Conservation (phyloP, 176 grass and related monocot species). For the Triticum aestivum region IWGSC_CS_RefSeq_v2.1 NC_057801.1:814746744-814747243, state of each 20-base stretch:
- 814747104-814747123: background rate
- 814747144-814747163: background rate
- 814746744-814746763: too few species aligned
- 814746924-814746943: background rate
- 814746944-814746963: background rate
- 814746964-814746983: background rate
- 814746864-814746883: background rate
- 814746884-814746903: background rate
- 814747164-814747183: background rate
- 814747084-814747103: background rate
- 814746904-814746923: background rate
- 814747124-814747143: background rate
- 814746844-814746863: too few species aligned
- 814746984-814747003: background rate
- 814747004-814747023: background rate
- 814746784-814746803: too few species aligned
- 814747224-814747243: background rate
- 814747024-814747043: background rate
- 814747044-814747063: background rate
- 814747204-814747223: background rate
- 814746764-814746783: too few species aligned
- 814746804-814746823: too few species aligned
- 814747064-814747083: background rate
- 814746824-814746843: too few species aligned
- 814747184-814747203: background rate